Base-by-base conservation (phyloP, 768 basidiomycete genomes). In the Zangia roseola region DNA sequence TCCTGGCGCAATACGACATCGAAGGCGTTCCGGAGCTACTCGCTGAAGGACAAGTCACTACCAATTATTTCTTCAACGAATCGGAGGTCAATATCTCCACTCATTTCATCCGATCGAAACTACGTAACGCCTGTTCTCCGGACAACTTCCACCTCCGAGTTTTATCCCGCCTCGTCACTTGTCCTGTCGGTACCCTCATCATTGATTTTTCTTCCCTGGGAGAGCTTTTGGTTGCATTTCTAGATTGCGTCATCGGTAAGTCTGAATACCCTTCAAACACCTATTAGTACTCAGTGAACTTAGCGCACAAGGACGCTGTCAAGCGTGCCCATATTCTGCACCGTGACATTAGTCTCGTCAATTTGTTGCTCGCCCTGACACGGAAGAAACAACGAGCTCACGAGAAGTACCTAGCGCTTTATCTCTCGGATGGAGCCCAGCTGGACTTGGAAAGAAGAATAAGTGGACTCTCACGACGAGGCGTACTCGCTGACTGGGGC, bases 171-270 rank as follows among this genome's bases (percentile, higher is more conserved):
- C 41, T 52, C 4, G 30, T 52, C 10, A 43, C 36, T 1, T 1
- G 26, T 6, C 45, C 24, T 19, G 34, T 47, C 3, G 28, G 51
- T 12, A 10, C 23, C 4, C 40, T 42, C 5, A 5, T 52, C 16
- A 43, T 28, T 1, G 20, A 41, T 10, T 43, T 50, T 34, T 26
- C 21, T 2, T 33, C 25, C 10, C 34, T 52, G 1, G 43, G 31
- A n/a, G 41, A 55, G 20, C 46, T 51, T 12, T 14, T 55, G 3
- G 26, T 50, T 2, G 21, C 50, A 13, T 55, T 55, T 20, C 4
- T 43, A 5, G 45, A 55, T 13, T 48, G 21, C 10, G 9, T 48
- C 5, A 6, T 43, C 2, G 28, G 49, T 52, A 21, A 38, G 38
- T n/a, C 34, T 21, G 10, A 7, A 14, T 7, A 5, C 12, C 23